Evolutionary conservation across 1,284 basidiomycete genomes (phyloP).

Genomic region (Ustanciosporium gigantosporum): DNA sequence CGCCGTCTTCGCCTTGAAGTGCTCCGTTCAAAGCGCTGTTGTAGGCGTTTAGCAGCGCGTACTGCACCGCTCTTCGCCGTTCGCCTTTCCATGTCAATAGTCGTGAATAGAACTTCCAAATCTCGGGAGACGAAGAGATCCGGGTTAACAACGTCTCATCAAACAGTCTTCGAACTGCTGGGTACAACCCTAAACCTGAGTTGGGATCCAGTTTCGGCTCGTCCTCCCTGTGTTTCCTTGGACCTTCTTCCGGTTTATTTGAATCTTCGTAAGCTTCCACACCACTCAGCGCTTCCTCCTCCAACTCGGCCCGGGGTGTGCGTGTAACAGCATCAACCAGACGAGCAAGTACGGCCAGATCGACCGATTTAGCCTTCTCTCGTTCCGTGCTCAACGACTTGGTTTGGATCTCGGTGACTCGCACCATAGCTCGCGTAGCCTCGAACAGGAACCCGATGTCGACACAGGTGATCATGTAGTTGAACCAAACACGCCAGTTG

Average conservation of each 20-base stretch:
- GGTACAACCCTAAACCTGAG: constrained; percentile 70
- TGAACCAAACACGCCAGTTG: constrained; percentile 98
- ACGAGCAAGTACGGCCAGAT: constrained; percentile 82
- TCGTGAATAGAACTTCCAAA: constrained; percentile 50
- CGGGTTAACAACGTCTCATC: constrained; percentile 77
- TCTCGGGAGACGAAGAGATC: constrained; percentile 65
- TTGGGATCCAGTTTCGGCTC: constrained; percentile 64
- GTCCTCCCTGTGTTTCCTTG: not conserved
- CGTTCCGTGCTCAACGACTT: constrained; percentile 56
- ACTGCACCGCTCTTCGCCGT: constrained; percentile 14
- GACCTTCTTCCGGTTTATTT: not conserved
- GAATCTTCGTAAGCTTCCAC: constrained; percentile 32
- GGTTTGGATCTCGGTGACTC: constrained; percentile 77
- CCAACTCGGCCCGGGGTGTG: constrained; percentile 9
- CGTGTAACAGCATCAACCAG: constrained; percentile 82
- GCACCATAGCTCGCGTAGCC: constrained; percentile 78
- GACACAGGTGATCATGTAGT: constrained; percentile 92
- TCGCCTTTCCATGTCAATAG: constrained; percentile 45
- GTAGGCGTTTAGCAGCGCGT: constrained; percentile 46
- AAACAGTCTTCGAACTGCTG: constrained; percentile 72
- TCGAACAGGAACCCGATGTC: constrained; percentile 91
- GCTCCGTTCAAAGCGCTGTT: constrained; percentile 24
- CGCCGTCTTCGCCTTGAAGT: not conserved
- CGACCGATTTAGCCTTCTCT: constrained; percentile 69
- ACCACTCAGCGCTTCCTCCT: constrained; percentile 6